Evolutionary conservation across 768 basidiomycete genomes (phyloP), one percentile per base, ranked within the genome.

Genomic region (Lactarius pseudohatsudake): DNA sequence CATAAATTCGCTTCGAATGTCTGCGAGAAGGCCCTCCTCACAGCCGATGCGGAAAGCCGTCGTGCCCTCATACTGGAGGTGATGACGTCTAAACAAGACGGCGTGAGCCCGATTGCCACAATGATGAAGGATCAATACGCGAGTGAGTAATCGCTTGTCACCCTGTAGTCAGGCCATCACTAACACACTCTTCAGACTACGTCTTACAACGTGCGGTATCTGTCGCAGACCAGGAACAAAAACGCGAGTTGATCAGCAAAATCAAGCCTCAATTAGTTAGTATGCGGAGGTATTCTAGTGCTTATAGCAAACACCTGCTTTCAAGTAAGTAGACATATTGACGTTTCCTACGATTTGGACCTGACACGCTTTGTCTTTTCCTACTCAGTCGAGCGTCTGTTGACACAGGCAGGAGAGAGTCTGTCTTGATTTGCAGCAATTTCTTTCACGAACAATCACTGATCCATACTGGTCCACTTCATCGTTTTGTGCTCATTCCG

Each of bases 1-100:
- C 93, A 94, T 75, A 96, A 96, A 75, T 96, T 92, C 73, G 95
- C 94, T 6, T 97, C 95, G 6, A 98, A 99, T 73, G 96, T 98
- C 22, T 91, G 90, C 75, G 96, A 96, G 78, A 95, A 94, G 76
- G 94, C 93, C 6, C 82, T 96, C 41, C 75, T 87, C 34, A 86
- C 82, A 40, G 86, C 90, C 0, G 83, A 86, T 62, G 40, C 81
- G 0, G 87, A 88, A 11, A 87, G 83, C 67, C 88, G 93, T 55
- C 84, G 83, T 10, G 75, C 77, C 41, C 79, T 98, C 53, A 86
- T 98, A 65, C 87, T 92, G 32, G 96, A 97, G 76, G 86, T 98
- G 64, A 84, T 96, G 79, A 75, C 79, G 2, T 78, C 83, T 15
- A 84, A 83, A 68, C 78, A 81, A 34, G 88, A 92, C 69, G 90